Evolutionary conservation across 2,329 filamentous ascomycete species (phyloP).

Genomic region (Hypoxylon sp.): DNA sequence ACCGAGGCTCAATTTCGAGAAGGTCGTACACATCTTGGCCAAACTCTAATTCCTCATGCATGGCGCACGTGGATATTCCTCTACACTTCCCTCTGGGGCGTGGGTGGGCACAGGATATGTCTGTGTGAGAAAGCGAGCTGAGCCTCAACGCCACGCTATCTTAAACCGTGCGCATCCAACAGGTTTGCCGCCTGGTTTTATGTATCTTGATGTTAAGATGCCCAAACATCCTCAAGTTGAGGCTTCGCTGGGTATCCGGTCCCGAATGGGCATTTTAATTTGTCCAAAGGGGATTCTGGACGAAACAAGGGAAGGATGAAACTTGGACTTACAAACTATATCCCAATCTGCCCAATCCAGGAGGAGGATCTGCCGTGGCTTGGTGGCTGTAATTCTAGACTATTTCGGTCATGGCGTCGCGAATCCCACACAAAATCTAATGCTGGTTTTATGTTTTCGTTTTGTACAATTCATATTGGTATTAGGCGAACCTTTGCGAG

Average conservation of each 20-base stretch:
- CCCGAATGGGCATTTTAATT: background rate
- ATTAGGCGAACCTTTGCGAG: constrained; percentile 16
- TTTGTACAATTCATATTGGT: constrained; percentile 34
- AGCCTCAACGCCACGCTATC: constrained; percentile 6
- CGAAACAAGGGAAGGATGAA: constrained; percentile 5
- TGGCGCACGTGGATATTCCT: constrained; percentile 3
- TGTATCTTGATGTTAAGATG: constrained; percentile 2
- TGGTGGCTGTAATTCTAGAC: background rate
- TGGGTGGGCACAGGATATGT: background rate
- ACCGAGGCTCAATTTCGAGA: constrained; percentile 3
- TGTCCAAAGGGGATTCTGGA: background rate
- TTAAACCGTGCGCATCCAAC: background rate
- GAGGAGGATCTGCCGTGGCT: constrained; percentile 18
- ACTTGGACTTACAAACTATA: constrained; percentile 5
- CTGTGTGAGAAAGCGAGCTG: constrained; percentile 19
- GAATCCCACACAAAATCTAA: background rate
- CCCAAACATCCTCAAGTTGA: background rate
- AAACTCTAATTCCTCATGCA: background rate
- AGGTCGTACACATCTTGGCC: background rate
- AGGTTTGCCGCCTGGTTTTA: background rate
- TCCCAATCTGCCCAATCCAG: constrained; percentile 21
- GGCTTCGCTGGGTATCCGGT: background rate
- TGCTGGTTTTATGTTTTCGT: background rate
- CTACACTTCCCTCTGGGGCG: constrained; percentile 6
- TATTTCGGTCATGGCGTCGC: background rate